Evolutionary conservation across 1,139 yeast genomes (phyloP).

Genomic region (Kurtzmaniella quercitrusa): DNA sequence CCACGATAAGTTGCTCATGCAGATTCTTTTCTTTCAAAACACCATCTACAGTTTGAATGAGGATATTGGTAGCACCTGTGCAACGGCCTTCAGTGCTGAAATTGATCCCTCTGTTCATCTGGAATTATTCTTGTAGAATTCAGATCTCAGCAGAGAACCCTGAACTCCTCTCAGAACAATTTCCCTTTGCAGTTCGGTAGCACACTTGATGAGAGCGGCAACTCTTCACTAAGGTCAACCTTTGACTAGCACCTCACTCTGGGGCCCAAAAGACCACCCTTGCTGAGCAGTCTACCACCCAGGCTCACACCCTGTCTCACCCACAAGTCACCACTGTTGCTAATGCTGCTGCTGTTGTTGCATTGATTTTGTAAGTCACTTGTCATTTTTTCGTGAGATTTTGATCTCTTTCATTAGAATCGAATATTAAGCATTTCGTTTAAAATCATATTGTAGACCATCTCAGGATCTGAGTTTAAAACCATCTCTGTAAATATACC

Average conservation of each 20-base stretch:
- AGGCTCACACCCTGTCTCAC: not conserved
- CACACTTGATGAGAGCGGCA: constrained; percentile 65
- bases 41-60: constrained; percentile 84
- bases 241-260: not conserved
- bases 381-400: not conserved
- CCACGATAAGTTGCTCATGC: constrained; percentile 83
- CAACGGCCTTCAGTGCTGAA: constrained; percentile 88
- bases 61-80: constrained; percentile 74
- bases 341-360: not conserved
- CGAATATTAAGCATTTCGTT: not conserved
- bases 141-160: constrained; percentile 64
- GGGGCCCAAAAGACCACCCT: not conserved
- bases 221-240: too few species aligned
- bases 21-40: constrained; percentile 60
- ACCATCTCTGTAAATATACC: too few species aligned
- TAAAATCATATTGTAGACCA: too few species aligned
- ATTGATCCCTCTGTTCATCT: constrained; percentile 94
- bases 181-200: constrained; percentile 80
- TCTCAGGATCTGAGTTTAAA: too few species aligned
- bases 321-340: not conserved
- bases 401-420: not conserved
- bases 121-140: constrained; percentile 82
- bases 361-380: not conserved
- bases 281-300: not conserved
- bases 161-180: constrained; percentile 64